A percentile compares a stretch with the other conserved stretches of the same genome.
phyloP scores from a whole-genome alignment of 768 basidiomycete genomes.

The Mycena latifolia region DNA sequence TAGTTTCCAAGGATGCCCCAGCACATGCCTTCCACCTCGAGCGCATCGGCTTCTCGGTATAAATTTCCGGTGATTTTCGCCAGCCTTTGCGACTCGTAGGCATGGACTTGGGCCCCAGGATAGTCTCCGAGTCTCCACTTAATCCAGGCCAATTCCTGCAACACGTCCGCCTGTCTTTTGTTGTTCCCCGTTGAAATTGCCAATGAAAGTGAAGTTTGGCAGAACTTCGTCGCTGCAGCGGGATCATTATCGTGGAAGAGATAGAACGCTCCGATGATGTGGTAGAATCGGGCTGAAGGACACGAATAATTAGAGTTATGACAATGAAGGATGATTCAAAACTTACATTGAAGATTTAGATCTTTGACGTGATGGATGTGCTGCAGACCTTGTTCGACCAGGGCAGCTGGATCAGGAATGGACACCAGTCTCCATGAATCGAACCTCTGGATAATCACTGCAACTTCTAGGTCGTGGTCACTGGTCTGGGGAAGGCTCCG shows the following conservation, averaged over 20 bases:
- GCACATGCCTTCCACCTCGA: neutral
- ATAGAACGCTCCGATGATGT: neutral
- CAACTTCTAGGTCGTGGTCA: neutral
- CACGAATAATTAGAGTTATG: neutral
- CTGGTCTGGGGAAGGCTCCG: neutral
- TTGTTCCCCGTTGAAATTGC: neutral
- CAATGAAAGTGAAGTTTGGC: neutral
- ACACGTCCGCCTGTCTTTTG: neutral
- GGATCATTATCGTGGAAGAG: neutral
- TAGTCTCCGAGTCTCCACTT: slow-evolving; percentile 1
- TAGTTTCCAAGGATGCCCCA: neutral
- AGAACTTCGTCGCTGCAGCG: neutral
- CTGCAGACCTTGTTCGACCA: neutral
- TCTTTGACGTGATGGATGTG: neutral
- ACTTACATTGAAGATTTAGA: neutral
- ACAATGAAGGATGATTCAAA: neutral
- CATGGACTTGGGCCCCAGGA: neutral
- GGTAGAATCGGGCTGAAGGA: neutral
- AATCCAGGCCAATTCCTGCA: neutral
- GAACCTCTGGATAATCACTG: neutral
- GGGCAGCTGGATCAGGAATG: neutral
- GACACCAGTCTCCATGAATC: neutral
- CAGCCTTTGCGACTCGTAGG: neutral
- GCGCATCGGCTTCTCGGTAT: neutral
- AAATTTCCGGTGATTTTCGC: neutral